These are phyloP conservation scores for Chaetomiaceae sp. DNA, from an alignment of 2,329 filamentous ascomycete species.

Conservation along the genomic window DNA sequence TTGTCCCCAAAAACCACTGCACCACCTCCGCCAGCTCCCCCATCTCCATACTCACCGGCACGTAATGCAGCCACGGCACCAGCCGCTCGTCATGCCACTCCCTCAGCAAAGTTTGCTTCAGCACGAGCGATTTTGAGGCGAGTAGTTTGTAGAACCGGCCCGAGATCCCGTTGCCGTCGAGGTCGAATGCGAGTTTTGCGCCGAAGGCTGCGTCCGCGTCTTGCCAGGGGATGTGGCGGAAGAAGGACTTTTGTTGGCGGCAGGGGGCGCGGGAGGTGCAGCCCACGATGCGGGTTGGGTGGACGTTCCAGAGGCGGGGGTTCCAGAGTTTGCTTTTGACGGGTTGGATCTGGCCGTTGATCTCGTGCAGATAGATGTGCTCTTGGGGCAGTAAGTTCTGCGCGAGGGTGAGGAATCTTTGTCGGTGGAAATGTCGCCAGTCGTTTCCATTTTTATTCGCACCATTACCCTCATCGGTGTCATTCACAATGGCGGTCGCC, in stretches of 20 bases:
- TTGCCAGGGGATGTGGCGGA: constrained; percentile 15
- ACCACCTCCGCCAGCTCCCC: constrained; percentile 51
- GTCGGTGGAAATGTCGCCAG: constrained; percentile 45
- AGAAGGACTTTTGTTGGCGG: constrained; percentile 19
- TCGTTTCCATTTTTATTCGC: constrained; percentile 3
- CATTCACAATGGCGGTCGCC: constrained; percentile 20
- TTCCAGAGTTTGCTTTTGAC: constrained; percentile 31
- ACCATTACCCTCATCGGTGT: too few species aligned
- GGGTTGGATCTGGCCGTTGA: background rate
- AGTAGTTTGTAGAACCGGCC: constrained; percentile 50
- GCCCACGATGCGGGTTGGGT: constrained; percentile 8
- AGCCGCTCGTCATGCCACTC: constrained; percentile 58
- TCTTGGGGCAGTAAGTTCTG: constrained; percentile 30
- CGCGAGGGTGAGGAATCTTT: constrained; percentile 40
- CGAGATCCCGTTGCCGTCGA: constrained; percentile 54
- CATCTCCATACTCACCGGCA: constrained; percentile 47
- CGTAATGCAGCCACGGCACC: constrained; percentile 53
- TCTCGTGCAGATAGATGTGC: constrained; percentile 34
- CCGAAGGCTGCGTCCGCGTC: constrained; percentile 32
- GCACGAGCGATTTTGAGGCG: constrained; percentile 41
- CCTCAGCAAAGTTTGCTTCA: constrained; percentile 50
- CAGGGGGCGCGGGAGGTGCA: background rate
- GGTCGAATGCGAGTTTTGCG: constrained; percentile 44
- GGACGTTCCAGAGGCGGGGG: constrained; percentile 32
- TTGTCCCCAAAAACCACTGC: constrained; percentile 40